Evolutionary conservation across 2,329 filamentous ascomycete genomes (phyloP).

Genomic region (Atkinsonella hypoxylon): DNA sequence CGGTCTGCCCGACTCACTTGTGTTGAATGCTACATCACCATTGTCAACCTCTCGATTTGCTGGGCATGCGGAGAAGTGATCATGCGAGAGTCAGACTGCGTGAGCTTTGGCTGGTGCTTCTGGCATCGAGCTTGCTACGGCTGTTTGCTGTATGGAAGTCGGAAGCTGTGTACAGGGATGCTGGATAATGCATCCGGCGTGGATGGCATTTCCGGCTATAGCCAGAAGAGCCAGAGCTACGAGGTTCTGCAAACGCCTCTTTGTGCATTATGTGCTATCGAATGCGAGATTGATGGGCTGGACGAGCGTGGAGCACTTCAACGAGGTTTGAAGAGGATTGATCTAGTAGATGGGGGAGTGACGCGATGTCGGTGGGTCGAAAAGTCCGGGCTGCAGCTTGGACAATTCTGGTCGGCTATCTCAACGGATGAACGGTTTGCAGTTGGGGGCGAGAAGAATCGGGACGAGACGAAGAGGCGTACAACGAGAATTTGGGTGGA

Average conservation of each 20-base stretch:
- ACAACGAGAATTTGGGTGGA: constrained; percentile 36
- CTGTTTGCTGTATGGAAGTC: constrained; percentile 39
- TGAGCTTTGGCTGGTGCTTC: constrained; percentile 49
- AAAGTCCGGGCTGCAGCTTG: constrained; percentile 16
- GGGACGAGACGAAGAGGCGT: background rate
- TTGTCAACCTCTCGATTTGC: constrained; percentile 43
- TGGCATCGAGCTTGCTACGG: constrained; percentile 47
- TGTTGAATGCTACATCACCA: constrained; percentile 30
- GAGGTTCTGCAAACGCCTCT: constrained; percentile 37
- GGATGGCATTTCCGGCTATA: constrained; percentile 1
- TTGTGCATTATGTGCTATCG: constrained; percentile 34
- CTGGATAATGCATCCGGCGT: constrained; percentile 17
- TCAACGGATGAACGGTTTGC: background rate
- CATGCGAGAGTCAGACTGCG: constrained; percentile 39
- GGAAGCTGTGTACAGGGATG: constrained; percentile 23
- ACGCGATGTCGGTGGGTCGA: constrained; percentile 27
- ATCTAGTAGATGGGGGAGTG: constrained; percentile 33
- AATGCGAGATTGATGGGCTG: constrained; percentile 25
- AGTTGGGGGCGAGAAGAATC: constrained; percentile 10
- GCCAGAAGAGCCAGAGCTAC: constrained; percentile 11
- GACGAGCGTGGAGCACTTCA: constrained; percentile 22
- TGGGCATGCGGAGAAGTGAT: constrained; percentile 46
- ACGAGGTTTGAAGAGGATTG: constrained; percentile 31
- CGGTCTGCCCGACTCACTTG: constrained; percentile 37
- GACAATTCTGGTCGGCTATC: background rate